These are phyloP conservation scores for Mortierella sp. DNA, from an alignment of 371 early-diverging fungal species.

Conservation along the genomic window DNA sequence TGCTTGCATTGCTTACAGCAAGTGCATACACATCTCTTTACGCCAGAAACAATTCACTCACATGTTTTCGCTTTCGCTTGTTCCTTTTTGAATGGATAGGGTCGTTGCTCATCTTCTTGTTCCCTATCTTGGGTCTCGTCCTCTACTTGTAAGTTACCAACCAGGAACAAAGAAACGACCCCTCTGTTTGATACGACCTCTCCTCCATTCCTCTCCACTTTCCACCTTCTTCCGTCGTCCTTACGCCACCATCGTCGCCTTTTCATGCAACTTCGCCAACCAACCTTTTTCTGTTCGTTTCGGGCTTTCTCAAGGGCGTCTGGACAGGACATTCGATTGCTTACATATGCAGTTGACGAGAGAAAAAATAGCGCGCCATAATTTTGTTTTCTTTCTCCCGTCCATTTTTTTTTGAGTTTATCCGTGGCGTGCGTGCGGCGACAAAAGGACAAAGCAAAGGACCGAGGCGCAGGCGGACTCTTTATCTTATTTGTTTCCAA, in stretches of 20 bases:
- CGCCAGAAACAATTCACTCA: neutral
- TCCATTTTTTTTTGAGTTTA: constrained; percentile 7
- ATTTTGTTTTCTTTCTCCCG: neutral
- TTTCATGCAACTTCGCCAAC: neutral
- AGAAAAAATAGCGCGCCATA: neutral
- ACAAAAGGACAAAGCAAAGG: too few relatives aligned
- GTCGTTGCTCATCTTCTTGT: constrained; percentile 73
- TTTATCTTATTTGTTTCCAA: neutral
- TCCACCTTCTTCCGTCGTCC: too few relatives aligned
- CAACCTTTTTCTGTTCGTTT: neutral
- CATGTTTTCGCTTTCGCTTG: neutral
- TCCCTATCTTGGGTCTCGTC: constrained; percentile 71
- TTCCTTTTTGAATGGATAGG: constrained; percentile 39
- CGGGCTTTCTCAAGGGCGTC: neutral
- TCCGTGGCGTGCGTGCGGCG: neutral
- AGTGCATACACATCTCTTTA: neutral
- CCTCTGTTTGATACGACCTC: neutral
- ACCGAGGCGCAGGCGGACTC: neutral
- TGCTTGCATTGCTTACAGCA: neutral
- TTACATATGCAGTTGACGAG: neutral
- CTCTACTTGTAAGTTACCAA: constrained; percentile 71
- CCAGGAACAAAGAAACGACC: neutral
- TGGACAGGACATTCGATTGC: neutral
- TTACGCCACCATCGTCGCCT: neutral
- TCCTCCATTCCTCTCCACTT: neutral